Conservation (phyloP, 1,284 basidiomycete species). For the Puccinia hordei region DNA sequence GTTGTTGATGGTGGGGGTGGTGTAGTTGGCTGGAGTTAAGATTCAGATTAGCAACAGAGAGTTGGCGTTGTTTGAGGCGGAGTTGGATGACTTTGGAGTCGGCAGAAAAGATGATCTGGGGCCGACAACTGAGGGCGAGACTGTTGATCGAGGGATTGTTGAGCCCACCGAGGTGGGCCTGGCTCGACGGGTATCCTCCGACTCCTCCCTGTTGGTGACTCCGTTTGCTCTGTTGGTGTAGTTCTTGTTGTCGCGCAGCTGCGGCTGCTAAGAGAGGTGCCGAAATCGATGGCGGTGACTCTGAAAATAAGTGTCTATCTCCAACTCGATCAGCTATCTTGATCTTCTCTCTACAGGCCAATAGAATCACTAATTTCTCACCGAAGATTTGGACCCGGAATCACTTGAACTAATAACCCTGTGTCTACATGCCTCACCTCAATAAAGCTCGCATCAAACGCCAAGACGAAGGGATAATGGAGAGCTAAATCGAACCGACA, state of each 20-base stretch:
- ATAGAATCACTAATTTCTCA: constrained; percentile 31
- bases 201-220: background rate
- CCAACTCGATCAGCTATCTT: constrained; percentile 48
- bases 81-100: constrained; percentile 41
- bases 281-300: constrained; percentile 78
- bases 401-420: constrained; percentile 88
- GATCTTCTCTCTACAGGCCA: constrained; percentile 50
- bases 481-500: constrained; percentile 70
- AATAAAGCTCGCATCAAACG: constrained; percentile 94
- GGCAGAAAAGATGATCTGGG: constrained; percentile 53
- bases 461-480: constrained; percentile 93
- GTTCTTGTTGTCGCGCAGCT: constrained; percentile 17
- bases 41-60: constrained; percentile 22
- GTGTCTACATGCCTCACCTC: constrained; percentile 96
- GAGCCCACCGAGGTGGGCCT: too few relatives aligned
- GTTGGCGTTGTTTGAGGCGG: constrained; percentile 8
- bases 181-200: too few relatives aligned
- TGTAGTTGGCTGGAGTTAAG: constrained; percentile 19
- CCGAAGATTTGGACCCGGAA: constrained; percentile 65
- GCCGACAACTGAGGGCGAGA: constrained; percentile 35
- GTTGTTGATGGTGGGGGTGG: constrained; percentile 12
- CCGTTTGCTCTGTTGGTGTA: constrained; percentile 23
- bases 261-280: constrained; percentile 47
- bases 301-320: constrained; percentile 79
- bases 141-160: constrained; percentile 29